These are phyloP conservation scores for Colletotrichum lupini DNA, from an alignment of 2,329 filamentous ascomycete species.

Conservation along the genomic window DNA sequence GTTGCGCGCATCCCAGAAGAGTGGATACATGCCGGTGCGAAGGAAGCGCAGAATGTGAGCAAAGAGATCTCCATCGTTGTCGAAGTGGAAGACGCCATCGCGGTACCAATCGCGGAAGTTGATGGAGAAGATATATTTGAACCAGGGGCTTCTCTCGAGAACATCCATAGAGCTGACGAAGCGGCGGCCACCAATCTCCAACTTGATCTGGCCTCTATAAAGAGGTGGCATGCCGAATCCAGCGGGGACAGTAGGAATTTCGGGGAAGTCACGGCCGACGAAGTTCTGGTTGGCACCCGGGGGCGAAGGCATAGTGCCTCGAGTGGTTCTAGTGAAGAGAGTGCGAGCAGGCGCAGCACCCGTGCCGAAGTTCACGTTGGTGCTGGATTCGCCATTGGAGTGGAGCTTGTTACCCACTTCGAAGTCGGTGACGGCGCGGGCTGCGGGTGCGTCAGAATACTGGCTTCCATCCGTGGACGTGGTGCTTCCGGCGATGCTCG, in stretches of 20 bases:
- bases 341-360: neutral
- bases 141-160: slow-evolving; percentile 27
- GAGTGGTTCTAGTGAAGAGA: neutral
- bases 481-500: neutral
- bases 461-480: neutral
- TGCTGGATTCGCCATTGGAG: neutral
- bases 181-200: slow-evolving; percentile 36
- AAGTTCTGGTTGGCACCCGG: neutral
- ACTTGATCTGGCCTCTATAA: slow-evolving; percentile 10
- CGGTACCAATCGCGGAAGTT: slow-evolving; percentile 23
- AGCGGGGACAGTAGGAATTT: neutral
- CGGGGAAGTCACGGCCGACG: neutral
- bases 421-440: neutral
- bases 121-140: slow-evolving; percentile 25
- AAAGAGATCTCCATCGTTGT: slow-evolving; percentile 50
- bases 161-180: slow-evolving; percentile 34
- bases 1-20: slow-evolving; percentile 44
- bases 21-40: slow-evolving; percentile 45
- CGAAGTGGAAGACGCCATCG: slow-evolving; percentile 41
- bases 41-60: slow-evolving; percentile 48
- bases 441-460: neutral
- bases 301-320: neutral
- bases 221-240: slow-evolving; percentile 6
- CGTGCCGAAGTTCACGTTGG: neutral
- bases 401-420: neutral